phyloP scores from a whole-genome alignment of 2,329 filamentous ascomycete genomes.

The Ceratocystis harringtonii region DNA sequence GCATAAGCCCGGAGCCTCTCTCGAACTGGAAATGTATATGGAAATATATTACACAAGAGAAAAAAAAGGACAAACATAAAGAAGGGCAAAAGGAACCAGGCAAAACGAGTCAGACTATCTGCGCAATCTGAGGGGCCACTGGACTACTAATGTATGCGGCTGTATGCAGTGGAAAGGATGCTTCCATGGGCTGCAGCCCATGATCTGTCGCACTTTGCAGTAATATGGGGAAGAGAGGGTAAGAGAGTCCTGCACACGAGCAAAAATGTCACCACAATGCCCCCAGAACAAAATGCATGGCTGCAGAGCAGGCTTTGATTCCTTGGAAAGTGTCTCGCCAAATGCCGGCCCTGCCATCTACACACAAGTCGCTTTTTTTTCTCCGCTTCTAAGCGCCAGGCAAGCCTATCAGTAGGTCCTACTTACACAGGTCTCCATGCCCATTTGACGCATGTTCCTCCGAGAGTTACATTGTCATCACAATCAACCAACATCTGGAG shows the following conservation, averaged over 20 bases:
- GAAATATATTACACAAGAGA: neutral
- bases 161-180: neutral
- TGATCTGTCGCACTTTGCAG: neutral
- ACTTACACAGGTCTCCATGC: neutral
- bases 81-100: neutral
- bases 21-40: neutral
- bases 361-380: neutral
- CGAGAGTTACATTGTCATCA: neutral
- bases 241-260: neutral
- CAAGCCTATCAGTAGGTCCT: neutral
- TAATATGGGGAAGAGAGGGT: neutral
- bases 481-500: neutral
- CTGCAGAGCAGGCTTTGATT: neutral
- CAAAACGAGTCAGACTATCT: neutral
- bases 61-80: neutral
- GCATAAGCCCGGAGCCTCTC: neutral
- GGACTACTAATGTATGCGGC: neutral
- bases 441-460: neutral
- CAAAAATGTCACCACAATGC: neutral
- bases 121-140: neutral
- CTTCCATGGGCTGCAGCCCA: neutral
- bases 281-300: neutral
- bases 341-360: neutral
- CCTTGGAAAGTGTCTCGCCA: neutral
- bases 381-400: neutral